Percentiles rank a stretch among this genome's conserved stretches.
Conservation (phyloP, 2,329 filamentous ascomycete genomes). For the Trichoderma brevicompactum region DNA sequence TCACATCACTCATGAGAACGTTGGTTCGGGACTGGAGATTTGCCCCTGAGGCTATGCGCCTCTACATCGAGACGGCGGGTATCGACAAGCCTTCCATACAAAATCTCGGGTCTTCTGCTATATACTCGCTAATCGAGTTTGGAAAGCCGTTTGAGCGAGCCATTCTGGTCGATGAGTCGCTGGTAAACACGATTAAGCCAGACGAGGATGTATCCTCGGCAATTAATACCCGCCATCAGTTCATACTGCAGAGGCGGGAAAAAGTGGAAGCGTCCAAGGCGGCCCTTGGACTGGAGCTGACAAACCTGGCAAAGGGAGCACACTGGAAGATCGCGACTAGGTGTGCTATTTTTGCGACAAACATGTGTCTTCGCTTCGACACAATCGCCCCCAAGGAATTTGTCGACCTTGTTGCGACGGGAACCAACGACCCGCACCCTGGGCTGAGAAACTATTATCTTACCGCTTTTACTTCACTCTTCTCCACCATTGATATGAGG, state of each 20-base stretch:
- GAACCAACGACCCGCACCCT: conserved; percentile 89
- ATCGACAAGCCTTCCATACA: conserved; percentile 96
- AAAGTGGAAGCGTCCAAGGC: conserved; percentile 85
- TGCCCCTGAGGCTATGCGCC: conserved; percentile 82
- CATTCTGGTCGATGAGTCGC: conserved; percentile 75
- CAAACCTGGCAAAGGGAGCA: conserved; percentile 73
- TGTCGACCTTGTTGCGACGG: conserved; percentile 79
- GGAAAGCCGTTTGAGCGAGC: conserved; percentile 85
- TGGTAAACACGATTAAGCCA: conserved; percentile 74
- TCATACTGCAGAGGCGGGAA: conserved; percentile 73
- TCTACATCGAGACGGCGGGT: conserved; percentile 86
- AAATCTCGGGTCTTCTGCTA: conserved; percentile 77
- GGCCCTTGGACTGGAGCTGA: conserved; percentile 78
- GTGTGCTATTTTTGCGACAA: conserved; percentile 87
- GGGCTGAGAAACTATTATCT: conserved; percentile 80
- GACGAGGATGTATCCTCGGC: conserved; percentile 62
- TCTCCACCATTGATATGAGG: conserved; percentile 85
- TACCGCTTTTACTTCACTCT: conserved; percentile 74
- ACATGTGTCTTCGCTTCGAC: conserved; percentile 89
- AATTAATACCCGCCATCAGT: conserved; percentile 66
- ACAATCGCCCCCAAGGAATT: conserved; percentile 80
- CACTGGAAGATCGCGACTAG: conserved; percentile 97
- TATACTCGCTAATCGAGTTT: conserved; percentile 90
- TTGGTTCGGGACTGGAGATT: conserved; percentile 93
- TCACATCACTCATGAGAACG: conserved; percentile 86